Evolutionary conservation across 73 alveolate genomes (phyloP), one percentile per base, ranked within the genome.

Genomic region (Paramecium tetraurelia): DNA sequence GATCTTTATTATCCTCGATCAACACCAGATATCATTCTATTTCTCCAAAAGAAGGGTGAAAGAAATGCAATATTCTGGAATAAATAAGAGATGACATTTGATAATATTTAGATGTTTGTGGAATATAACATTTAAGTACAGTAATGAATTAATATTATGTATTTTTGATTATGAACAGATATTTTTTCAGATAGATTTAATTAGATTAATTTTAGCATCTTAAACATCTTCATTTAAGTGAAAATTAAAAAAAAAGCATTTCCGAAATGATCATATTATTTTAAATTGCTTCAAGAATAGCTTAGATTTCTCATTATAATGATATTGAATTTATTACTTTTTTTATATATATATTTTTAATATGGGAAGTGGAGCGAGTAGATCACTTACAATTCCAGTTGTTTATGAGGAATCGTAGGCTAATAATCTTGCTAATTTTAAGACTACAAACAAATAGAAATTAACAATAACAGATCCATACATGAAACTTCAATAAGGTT

Each of bases 321-420:
- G 69, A 53, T 18, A 5, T 9, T 18, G 29, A 53, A 22, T 53
- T 53, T 53, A 53, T 53, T 50, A 53, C 31, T 53, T 40, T 53
- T 48, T 48, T n/a, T 18, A 53, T 16, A n/a, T 53, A 53, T 53
- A 53, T 53, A 53, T 53, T 53, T 16, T 50, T 18, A 18, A 53
- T 53, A 72, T 72, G 86, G 86, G 86, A 31, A 40, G 59, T 36
- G 86, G 86, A n/a, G 57, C 86, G 20, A 24, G 86, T 40, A 72
- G 20, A 72, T 35, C 59, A 16, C 59, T 72, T 20, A 72, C 63
- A 72, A 72, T 72, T 36, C 86, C 86, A 16, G 59, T 72, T 31
- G 86, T 72, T 21, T 72, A 16, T 72, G 41, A 59, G 14, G 86
- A 72, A 18, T 48, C 59, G 24, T 21, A 35, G 46, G 2, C 35